phyloP scores from a whole-genome alignment of 2,329 filamentous ascomycete genomes.

The Colletotrichum gigasporum region DNA sequence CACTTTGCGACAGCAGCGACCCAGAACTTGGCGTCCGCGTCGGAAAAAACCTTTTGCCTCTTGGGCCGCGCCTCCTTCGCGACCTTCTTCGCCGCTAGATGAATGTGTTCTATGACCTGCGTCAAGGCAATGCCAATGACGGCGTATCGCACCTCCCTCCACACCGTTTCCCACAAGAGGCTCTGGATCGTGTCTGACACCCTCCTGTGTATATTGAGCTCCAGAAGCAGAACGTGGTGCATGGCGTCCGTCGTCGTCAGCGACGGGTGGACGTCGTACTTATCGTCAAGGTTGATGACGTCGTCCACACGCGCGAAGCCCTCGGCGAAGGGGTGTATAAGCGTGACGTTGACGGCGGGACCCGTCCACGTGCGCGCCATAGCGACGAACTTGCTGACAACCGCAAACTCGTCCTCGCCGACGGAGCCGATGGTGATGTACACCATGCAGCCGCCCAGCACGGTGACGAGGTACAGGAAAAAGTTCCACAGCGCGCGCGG shows the following conservation, averaged over 20 bases:
- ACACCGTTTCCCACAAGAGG: conserved; percentile 39
- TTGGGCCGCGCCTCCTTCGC: not conserved
- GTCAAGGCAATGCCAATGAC: conserved; percentile 36
- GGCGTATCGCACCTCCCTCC: conserved; percentile 39
- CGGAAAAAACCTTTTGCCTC: not conserved
- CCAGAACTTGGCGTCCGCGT: conserved; percentile 26
- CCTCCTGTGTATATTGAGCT: conserved; percentile 31
- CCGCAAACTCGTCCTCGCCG: conserved; percentile 37
- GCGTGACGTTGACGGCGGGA: conserved; percentile 36
- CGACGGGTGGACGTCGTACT: conserved; percentile 40
- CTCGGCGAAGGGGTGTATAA: conserved; percentile 39
- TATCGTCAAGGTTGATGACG: conserved; percentile 38
- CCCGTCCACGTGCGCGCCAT: conserved; percentile 36
- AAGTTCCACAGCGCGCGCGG: conserved; percentile 36
- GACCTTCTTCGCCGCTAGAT: conserved; percentile 1
- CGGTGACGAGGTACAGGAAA: conserved; percentile 33
- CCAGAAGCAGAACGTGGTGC: conserved; percentile 38
- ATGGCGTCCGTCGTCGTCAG: conserved; percentile 40
- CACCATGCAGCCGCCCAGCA: conserved; percentile 36
- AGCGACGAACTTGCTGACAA: conserved; percentile 37
- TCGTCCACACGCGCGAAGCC: conserved; percentile 34
- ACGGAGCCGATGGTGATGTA: conserved; percentile 39
- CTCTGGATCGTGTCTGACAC: conserved; percentile 36
- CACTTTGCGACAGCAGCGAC: conserved; percentile 30
- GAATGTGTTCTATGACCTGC: conserved; percentile 31